Evolutionary conservation across 2,329 filamentous ascomycete genomes (phyloP).

Genomic region (Esteya vermicola): DNA sequence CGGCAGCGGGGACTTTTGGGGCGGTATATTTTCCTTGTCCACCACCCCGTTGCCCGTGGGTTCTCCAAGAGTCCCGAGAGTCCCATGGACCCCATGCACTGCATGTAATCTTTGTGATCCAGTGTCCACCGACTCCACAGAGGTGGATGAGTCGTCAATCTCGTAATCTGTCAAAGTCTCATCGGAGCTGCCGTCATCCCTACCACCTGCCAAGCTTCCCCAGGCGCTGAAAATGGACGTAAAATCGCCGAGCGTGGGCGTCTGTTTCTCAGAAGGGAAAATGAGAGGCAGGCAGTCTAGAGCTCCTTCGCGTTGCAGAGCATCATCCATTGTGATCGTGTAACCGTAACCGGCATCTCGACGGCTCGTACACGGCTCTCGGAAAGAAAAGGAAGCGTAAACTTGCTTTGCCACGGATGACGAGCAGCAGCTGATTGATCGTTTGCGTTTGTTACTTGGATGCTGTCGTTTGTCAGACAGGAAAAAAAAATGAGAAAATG

Average conservation of each 20-base stretch:
- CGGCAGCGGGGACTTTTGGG: not conserved
- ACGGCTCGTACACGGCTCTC: not conserved
- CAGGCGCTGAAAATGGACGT: constrained; percentile 1
- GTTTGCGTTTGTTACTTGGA: too few species aligned
- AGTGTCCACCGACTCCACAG: not conserved
- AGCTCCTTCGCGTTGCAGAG: not conserved
- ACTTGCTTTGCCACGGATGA: too few species aligned
- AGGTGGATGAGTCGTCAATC: not conserved
- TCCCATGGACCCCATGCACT: too few species aligned
- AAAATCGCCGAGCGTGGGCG: constrained; percentile 9
- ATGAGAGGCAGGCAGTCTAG: not conserved
- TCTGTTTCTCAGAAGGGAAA: not conserved
- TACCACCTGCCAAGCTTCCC: not conserved
- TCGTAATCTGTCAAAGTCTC: not conserved
- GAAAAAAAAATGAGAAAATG: too few species aligned
- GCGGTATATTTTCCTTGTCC: too few species aligned
- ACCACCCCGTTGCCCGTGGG: too few species aligned
- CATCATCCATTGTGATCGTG: not conserved
- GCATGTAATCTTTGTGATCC: too few species aligned
- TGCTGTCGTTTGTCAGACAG: too few species aligned
- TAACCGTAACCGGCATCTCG: not conserved
- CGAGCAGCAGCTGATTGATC: too few species aligned
- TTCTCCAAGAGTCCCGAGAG: too few species aligned
- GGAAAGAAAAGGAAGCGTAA: not conserved
- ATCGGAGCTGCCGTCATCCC: not conserved